Evolutionary conservation across 345 rosid species (phyloP), one percentile per base, ranked within the genome.

Genomic region (Anacardium occidentale): DNA sequence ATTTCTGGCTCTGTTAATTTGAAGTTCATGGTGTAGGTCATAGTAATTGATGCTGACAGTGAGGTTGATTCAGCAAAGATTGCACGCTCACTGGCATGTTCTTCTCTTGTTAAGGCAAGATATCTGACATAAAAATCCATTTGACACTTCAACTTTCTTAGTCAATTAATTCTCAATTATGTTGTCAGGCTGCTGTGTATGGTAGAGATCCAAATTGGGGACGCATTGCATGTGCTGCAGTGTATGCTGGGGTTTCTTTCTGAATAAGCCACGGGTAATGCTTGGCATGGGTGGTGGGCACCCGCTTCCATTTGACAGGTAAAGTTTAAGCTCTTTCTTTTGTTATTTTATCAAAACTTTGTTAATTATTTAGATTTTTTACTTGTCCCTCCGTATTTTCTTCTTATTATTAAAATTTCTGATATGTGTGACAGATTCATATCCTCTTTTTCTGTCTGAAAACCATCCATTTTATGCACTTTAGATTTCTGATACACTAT

Each of bases 131-230:
- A 17, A 57, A 42, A 22, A 40, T 53, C 15, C 66, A 60, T 73
- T 40, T 56, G 58, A 60, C 78, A 62, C 72, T 70, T 78, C 66
- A 73, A 18, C 54, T 60, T 52, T 15, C 42, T 53, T 5, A 14
- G 70, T 32, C 70, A 66, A 81, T 75, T 74, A 48, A 15, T 13
- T 62, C 57, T 40, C 45, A 37, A n/a, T 71, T 62, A 62, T 81
- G 63, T 45, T 77, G 51, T 58, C 75, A 94, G 98, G 96, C 98
- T 70, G 98, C 98, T 11, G 88, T 92, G 13, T 94, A 90, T 51
- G 98, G 97, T 7, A 91, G 96, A 89, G 98, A 95, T 83, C 98
- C 98, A 6, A 90, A 95, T 72, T 91, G 97, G 99, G 98, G 99
- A 48, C 87, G 96, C 10, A 91, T 93, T 69, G 99, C 99, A 77